Conservation (phyloP, 2,329 filamentous ascomycete genomes). For the Gaeumannomyces sp. region DNA sequence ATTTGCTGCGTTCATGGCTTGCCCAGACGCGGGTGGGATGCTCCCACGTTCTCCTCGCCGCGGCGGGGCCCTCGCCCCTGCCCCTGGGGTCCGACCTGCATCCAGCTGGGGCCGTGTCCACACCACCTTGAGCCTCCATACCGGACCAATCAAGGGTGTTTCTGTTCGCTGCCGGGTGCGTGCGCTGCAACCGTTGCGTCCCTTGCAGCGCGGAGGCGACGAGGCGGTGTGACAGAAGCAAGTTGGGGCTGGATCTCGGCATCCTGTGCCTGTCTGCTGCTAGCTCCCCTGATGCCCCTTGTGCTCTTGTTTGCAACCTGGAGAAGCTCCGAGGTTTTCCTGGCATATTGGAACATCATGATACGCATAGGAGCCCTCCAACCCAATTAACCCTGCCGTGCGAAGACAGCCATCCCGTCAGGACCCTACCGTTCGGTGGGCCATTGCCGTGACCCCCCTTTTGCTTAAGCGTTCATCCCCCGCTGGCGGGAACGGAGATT, state of each 20-base stretch:
- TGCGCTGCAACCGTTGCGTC: background rate
- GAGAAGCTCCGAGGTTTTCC: too few species aligned
- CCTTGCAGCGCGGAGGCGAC: background rate
- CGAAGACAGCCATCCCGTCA: too few species aligned
- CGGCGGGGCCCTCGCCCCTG: background rate
- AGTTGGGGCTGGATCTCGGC: background rate
- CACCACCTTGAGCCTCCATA: background rate
- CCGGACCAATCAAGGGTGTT: background rate
- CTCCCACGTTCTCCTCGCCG: background rate
- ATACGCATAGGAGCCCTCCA: background rate
- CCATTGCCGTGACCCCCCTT: background rate
- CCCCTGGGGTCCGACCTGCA: background rate
- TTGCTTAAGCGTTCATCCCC: too few species aligned
- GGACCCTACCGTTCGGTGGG: background rate
- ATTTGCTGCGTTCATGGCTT: background rate
- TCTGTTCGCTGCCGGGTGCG: background rate
- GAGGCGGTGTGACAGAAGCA: background rate
- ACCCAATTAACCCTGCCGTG: background rate
- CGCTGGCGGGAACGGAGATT: background rate
- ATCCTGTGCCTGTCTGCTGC: background rate
- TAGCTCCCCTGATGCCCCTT: too few species aligned
- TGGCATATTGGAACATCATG: too few species aligned
- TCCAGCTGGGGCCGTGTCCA: background rate
- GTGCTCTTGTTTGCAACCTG: too few species aligned
- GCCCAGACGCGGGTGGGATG: background rate